These are phyloP conservation scores for Closterium sp. DNA, from an alignment of 139 green algal species.

Conservation along the genomic window DNA sequence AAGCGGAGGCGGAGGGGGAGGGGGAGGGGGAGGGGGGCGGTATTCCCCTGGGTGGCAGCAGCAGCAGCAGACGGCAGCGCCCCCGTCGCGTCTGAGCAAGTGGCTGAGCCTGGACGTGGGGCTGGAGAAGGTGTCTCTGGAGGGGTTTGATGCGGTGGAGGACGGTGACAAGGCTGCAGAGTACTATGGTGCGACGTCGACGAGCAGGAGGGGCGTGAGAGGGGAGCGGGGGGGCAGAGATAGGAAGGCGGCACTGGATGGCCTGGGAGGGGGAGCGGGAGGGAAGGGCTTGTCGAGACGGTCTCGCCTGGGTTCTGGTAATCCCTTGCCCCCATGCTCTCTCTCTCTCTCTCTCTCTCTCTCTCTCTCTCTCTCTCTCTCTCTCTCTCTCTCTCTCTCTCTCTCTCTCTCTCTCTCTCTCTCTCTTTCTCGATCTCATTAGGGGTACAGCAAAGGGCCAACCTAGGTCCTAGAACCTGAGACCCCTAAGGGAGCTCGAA, in stretches of 20 bases:
- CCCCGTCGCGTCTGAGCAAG: neutral
- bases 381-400: no score
- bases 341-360: neutral
- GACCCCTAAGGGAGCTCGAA: no score
- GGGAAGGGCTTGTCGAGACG: neutral
- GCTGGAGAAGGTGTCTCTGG: neutral
- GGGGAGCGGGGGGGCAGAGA: neutral
- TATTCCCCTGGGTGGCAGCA: neutral
- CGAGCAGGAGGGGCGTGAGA: neutral
- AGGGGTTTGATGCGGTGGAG: neutral
- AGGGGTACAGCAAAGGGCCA: no score
- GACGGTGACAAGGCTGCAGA: neutral
- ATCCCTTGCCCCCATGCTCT: neutral
- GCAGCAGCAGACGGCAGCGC: neutral
- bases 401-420: no score
- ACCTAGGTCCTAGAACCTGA: no score
- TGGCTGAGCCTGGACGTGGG: constrained; percentile 1
- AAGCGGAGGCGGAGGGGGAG: neutral
- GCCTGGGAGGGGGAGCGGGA: neutral
- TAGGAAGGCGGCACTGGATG: neutral
- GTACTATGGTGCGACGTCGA: neutral
- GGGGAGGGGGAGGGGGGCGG: neutral
- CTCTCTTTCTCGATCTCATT: no score
- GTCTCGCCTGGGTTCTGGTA: neutral
- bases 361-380: no score